A percentile compares a stretch with the other conserved stretches of the same genome.
These are phyloP conservation scores for Fomitopsis pinicola DNA, from an alignment of 1,284 basidiomycete species.

Conservation along the genomic window DNA sequence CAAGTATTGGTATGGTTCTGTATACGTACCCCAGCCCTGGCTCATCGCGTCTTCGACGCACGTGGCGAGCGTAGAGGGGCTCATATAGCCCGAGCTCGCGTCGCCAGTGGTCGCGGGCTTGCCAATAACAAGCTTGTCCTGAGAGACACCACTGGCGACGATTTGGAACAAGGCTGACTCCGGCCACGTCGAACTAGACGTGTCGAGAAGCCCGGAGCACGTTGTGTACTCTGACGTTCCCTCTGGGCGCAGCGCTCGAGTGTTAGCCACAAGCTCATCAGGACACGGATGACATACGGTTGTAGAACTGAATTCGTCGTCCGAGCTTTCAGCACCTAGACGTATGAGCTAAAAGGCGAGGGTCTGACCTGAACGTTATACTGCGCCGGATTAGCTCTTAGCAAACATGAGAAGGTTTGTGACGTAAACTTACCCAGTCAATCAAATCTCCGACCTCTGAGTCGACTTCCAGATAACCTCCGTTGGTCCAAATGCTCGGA, in stretches of 20 bases:
- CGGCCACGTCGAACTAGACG: slow-evolving; percentile 49
- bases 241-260: slow-evolving; percentile 32
- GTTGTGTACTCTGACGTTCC: slow-evolving; percentile 53
- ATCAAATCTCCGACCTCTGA: slow-evolving; percentile 45
- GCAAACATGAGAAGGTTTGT: not conserved
- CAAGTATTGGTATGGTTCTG: not conserved
- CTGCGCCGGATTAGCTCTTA: slow-evolving; percentile 16
- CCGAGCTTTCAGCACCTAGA: not conserved
- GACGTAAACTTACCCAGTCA: slow-evolving; percentile 28
- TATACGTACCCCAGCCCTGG: slow-evolving; percentile 51
- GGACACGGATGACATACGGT: slow-evolving; percentile 39
- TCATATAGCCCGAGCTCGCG: slow-evolving; percentile 57
- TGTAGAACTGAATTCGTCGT: slow-evolving; percentile 48
- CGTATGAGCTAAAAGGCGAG: not conserved
- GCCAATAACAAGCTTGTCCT: slow-evolving; percentile 53
- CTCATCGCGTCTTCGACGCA: slow-evolving; percentile 52
- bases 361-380: slow-evolving; percentile 42
- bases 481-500: slow-evolving; percentile 45
- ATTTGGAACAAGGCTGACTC: slow-evolving; percentile 58
- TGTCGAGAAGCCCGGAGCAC: slow-evolving; percentile 48
- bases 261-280: not conserved
- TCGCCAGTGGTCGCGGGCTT: slow-evolving; percentile 54
- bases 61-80: slow-evolving; percentile 43
- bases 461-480: slow-evolving; percentile 60
- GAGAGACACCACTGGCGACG: slow-evolving; percentile 46